phyloP scores from a whole-genome alignment of 306 rosid genomes.

The Malus domestica region DNA sequence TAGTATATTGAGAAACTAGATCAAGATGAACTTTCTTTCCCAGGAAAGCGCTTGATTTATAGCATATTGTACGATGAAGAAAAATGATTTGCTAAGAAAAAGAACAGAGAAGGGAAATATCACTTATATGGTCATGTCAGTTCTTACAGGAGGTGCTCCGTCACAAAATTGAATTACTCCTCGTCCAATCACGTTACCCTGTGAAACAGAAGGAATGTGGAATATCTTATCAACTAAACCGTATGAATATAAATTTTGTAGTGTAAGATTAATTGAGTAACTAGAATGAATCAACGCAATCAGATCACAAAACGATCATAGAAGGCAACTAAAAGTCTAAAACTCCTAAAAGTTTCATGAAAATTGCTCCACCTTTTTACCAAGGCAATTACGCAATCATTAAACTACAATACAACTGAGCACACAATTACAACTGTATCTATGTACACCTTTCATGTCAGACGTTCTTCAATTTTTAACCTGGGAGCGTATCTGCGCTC shows the following conservation, averaged over 20 bases:
- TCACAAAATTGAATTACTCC: conserved; percentile 76
- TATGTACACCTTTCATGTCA: neutral
- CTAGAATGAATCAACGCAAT: neutral
- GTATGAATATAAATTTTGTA: neutral
- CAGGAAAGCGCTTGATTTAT: neutral
- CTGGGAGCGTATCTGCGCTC: neutral
- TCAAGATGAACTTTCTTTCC: neutral
- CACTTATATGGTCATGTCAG: conserved; percentile 9
- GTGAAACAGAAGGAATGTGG: conserved; percentile 13
- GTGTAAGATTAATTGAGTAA: neutral
- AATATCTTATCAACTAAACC: neutral
- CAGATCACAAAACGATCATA: neutral
- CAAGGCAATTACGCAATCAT: neutral
- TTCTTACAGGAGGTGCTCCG: conserved; percentile 79
- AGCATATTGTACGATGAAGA: neutral
- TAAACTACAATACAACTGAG: neutral
- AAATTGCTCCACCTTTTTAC: neutral
- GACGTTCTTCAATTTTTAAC: neutral
- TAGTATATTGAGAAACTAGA: neutral
- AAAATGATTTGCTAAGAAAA: neutral
- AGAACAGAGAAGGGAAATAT: neutral
- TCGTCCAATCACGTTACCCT: conserved; percentile 75
- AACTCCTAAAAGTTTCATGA: too few species aligned
- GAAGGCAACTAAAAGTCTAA: neutral
- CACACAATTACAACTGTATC: neutral